These are phyloP conservation scores for Trichosporon sp. DNA, from an alignment of 1,284 basidiomycete species.

Conservation along the genomic window DNA sequence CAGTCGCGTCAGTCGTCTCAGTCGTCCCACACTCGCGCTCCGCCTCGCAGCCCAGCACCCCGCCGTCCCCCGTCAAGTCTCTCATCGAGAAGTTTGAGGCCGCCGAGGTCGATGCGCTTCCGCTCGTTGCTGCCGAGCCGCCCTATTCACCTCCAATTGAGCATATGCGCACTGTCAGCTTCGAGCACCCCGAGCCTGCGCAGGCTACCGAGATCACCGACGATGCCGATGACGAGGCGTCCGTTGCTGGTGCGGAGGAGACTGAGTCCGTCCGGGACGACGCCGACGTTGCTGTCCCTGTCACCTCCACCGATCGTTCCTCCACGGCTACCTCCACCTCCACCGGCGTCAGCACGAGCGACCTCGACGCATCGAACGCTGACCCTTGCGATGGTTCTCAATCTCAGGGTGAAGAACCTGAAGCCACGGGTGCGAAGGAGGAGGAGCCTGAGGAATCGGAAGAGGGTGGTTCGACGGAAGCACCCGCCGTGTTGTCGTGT, in stretches of 20 bases:
- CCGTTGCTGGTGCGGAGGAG: not conserved
- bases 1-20: not conserved
- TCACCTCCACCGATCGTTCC: not conserved
- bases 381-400: not conserved
- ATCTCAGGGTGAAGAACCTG: conserved; percentile 5
- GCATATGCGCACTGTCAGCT: not conserved
- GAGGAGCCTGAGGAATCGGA: not conserved
- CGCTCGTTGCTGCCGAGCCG: conserved; percentile 15
- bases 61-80: conserved; percentile 15
- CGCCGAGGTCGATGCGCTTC: not conserved
- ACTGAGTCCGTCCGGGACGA: not conserved
- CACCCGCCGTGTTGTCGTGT: not conserved
- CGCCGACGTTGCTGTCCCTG: not conserved
- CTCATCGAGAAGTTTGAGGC: conserved; percentile 16
- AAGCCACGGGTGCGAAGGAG: conserved; percentile 7
- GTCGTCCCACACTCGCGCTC: not conserved
- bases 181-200: not conserved
- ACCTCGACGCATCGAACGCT: not conserved
- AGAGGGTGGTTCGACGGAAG: not conserved
- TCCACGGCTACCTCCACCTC: not conserved
- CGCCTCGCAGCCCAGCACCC: not conserved
- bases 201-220: not conserved
- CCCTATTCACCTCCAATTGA: conserved; percentile 11
- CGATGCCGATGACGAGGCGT: not conserved
- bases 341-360: not conserved